Evolutionary conservation across 768 basidiomycete genomes (phyloP).

Genomic region (Amanita subjunquillea): DNA sequence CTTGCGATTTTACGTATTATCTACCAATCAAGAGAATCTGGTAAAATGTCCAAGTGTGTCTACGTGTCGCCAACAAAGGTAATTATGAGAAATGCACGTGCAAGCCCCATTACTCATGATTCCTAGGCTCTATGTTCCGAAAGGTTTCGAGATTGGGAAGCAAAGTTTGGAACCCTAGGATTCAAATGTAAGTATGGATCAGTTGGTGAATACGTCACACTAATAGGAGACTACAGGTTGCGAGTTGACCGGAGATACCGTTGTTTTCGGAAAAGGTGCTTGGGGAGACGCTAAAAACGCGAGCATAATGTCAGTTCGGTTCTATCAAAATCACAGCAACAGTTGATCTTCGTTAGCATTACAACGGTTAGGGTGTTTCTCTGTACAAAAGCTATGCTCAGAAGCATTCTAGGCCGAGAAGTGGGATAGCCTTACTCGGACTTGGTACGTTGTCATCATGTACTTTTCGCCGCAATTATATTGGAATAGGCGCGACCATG

Average conservation of each 20-base stretch:
- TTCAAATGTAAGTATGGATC: slow-evolving; percentile 49
- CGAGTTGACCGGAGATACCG: slow-evolving; percentile 90
- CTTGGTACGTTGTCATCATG: slow-evolving; percentile 40
- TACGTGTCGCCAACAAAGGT: slow-evolving; percentile 95
- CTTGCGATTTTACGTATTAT: slow-evolving; percentile 76
- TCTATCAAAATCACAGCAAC: neutral
- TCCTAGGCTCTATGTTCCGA: slow-evolving; percentile 80
- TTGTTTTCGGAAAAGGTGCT: slow-evolving; percentile 47
- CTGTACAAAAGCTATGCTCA: neutral
- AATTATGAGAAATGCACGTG: neutral
- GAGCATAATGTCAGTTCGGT: slow-evolving; percentile 59
- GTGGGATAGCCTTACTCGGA: slow-evolving; percentile 89
- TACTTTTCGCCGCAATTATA: neutral
- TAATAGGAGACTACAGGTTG: slow-evolving; percentile 40
- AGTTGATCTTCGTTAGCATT: slow-evolving; percentile 32
- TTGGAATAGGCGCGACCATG: slow-evolving; percentile 43
- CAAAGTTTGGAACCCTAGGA: slow-evolving; percentile 68
- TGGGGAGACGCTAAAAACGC: slow-evolving; percentile 71
- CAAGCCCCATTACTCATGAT: neutral
- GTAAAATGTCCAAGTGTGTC: slow-evolving; percentile 52
- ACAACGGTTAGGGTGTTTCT: slow-evolving; percentile 51
- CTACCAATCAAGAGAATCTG: slow-evolving; percentile 24
- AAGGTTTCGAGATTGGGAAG: slow-evolving; percentile 72
- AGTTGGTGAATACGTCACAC: neutral
- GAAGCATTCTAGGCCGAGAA: slow-evolving; percentile 67